Conservation (phyloP, 2,329 filamentous ascomycete species). For the Paradendryphiella salina region DNA sequence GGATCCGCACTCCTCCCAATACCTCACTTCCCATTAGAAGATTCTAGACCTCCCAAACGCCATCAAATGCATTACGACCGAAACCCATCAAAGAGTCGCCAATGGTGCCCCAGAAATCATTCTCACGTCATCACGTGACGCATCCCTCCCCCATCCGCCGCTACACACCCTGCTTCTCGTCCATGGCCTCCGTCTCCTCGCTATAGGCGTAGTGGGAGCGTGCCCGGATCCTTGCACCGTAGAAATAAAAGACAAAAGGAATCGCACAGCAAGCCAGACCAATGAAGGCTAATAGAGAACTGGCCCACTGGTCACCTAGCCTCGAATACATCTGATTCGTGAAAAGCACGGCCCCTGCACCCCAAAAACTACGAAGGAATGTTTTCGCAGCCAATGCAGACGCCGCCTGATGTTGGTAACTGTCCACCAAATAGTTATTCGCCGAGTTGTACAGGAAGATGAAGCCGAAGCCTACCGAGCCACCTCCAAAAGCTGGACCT, state of each 20-base stretch:
- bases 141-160: not conserved
- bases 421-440: constrained; percentile 61
- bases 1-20: not conserved
- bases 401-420: constrained; percentile 74
- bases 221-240: constrained; percentile 70
- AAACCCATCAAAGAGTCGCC: not conserved
- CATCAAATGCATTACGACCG: constrained; percentile 14
- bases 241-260: constrained; percentile 80
- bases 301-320: constrained; percentile 76
- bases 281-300: constrained; percentile 71
- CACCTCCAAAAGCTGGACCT: constrained; percentile 70
- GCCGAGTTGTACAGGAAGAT: constrained; percentile 79
- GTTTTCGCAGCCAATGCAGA: constrained; percentile 82
- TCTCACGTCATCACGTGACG: constrained; percentile 7
- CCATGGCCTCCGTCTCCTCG: constrained; percentile 55
- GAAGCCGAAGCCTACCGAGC: constrained; percentile 72
- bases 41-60: constrained; percentile 7
- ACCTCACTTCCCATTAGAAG: not conserved
- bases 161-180: constrained; percentile 29
- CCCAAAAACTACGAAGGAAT: constrained; percentile 78
- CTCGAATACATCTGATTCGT: constrained; percentile 72
- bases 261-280: constrained; percentile 78
- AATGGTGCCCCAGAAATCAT: not conserved
- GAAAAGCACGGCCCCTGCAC: constrained; percentile 75
- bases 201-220: constrained; percentile 73